Base-by-base conservation (phyloP, 2,329 filamentous ascomycete species). In the Fusarium sp. region DNA sequence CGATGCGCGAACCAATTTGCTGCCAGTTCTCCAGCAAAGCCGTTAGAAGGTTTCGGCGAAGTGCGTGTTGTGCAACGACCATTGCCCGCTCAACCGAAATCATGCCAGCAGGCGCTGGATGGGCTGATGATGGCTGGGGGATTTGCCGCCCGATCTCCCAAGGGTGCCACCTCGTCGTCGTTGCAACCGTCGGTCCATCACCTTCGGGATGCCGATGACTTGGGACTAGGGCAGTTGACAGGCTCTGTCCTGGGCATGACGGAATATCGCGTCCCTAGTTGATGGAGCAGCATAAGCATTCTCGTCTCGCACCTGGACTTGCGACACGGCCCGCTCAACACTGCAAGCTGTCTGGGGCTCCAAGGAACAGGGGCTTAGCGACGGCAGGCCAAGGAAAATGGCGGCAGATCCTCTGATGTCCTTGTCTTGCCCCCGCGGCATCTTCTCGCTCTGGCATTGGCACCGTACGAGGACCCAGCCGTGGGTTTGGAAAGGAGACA, bases 311-410 rank as follows among this genome's bases (percentile, higher is more conserved):
- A 54, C 58, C 54, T 40, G 20, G 61, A 38, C 56, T 55, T 66
- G 53, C 54, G 49, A 67, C 57, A 58, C 62, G 60, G 38, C 42
- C 58, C 58, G 55, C 55, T 60, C 50, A 36, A 50, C 38, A 57
- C 65, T 55, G 59, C 63, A 53, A 42, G 54, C 34, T 51, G 63
- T 58, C 56, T 63, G 58, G 65, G 55, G 62, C 31, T 58, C 38
- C 66, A 29, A 58, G 59, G 63, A 60, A 44, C 59, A 62, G 59
- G 65, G 63, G 31, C 56, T 23, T 33, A 53, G 57, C 7, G 49
- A 18, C 36, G 29, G 53, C 36, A 53, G 16, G 61, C 59, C 36
- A 61, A 61, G 50, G 23, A 58, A 42, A 53, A 53, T 36, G 64
- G 56, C 36, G 40, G 62, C 33, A 61, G 59, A 67, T 67, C 63